Evolutionary conservation across 2,329 filamentous ascomycete species (phyloP).

Genomic region (Fusarium succisae): DNA sequence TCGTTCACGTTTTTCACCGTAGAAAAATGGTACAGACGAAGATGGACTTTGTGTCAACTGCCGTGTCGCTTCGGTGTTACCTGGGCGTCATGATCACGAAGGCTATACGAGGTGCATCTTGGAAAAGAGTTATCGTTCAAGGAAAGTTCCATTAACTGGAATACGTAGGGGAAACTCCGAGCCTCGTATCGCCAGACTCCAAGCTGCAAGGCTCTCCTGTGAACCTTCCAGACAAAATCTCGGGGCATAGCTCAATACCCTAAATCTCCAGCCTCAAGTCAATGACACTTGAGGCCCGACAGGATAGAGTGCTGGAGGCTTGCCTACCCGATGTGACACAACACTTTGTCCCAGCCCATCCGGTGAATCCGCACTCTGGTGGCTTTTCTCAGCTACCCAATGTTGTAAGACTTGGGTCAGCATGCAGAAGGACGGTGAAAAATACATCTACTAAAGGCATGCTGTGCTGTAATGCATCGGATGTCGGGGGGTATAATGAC

Average conservation of each 20-base stretch:
- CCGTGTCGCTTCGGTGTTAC: not conserved
- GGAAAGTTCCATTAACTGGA: not conserved
- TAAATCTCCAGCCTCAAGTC: not conserved
- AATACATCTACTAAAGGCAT: not conserved
- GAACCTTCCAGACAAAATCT: not conserved
- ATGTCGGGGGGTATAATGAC: constrained; percentile 20
- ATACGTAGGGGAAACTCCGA: not conserved
- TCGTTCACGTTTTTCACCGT: not conserved
- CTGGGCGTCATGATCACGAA: not conserved
- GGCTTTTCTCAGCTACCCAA: not conserved
- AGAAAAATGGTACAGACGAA: not conserved
- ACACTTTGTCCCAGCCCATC: not conserved
- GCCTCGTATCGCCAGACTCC: constrained; percentile 1
- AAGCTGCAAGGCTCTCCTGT: not conserved
- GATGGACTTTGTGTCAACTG: no score
- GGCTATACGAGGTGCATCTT: not conserved
- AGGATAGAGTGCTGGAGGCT: constrained; percentile 2
- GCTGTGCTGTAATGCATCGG: constrained; percentile 5
- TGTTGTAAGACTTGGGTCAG: constrained; percentile 15
- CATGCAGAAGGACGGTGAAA: constrained; percentile 3
- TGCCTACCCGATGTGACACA: constrained; percentile 30
- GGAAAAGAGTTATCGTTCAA: not conserved
- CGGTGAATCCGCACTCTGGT: constrained; percentile 8
- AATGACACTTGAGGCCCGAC: constrained; percentile 1
- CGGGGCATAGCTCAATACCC: constrained; percentile 21